Evolutionary conservation across 805 yeast species (phyloP).

Genomic region (Sugiyamaella floridensis): DNA sequence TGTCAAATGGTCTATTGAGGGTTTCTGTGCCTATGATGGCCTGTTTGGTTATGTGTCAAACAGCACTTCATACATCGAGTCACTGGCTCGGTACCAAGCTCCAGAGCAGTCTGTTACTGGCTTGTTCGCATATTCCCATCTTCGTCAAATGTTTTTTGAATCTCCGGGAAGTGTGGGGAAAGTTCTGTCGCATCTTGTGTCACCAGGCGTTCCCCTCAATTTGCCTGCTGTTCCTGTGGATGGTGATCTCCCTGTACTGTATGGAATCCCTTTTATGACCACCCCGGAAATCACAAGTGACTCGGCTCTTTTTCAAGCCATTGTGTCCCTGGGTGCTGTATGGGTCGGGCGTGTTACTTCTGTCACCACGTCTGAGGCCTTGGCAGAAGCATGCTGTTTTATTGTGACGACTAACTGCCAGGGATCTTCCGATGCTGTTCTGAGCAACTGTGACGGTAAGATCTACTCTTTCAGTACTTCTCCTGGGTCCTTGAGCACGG

Average conservation of each 20-base stretch:
- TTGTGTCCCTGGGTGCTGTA: conserved; percentile 1
- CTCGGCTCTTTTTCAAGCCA: neutral
- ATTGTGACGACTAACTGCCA: neutral
- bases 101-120: conserved; percentile 3
- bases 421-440: neutral
- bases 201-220: neutral
- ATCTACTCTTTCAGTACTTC: conserved; percentile 3
- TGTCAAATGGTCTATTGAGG: conserved; percentile 18
- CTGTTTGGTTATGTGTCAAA: conserved; percentile 22
- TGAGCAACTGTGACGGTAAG: neutral
- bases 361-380: neutral
- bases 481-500: conserved; percentile 5
- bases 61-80: conserved; percentile 2
- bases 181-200: neutral
- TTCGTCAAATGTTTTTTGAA: neutral
- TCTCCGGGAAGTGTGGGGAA: neutral
- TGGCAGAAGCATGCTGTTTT: neutral
- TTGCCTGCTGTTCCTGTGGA: neutral
- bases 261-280: conserved; percentile 7
- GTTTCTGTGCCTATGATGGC: conserved; percentile 25
- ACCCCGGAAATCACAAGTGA: neutral
- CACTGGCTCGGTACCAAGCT: conserved; percentile 10
- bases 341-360: neutral
- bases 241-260: conserved; percentile 4
- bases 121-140: neutral